Base-by-base conservation (phyloP, 1,139 yeast species). In the Eremothecium cymbalariae region DNA sequence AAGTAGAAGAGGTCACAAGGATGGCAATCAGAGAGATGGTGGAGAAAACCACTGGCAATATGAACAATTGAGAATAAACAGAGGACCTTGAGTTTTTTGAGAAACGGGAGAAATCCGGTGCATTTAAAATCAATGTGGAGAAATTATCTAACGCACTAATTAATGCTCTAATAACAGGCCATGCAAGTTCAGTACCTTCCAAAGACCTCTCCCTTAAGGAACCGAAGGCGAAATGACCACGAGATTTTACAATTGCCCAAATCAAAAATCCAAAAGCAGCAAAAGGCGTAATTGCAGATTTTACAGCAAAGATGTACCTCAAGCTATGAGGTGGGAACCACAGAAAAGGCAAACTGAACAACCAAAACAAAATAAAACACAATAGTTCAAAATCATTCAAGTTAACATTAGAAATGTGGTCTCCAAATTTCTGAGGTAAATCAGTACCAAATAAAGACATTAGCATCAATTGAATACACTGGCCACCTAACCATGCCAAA, bases 41-140 rank as follows among this genome's bases (percentile, higher is more conserved):
- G 4, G 88, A 79, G 59, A 83, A 85, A 50, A 83, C 70, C 6
- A 81, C 42, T 16, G 95, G 95, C 42, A 84, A 72, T 3, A 86
- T 68, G 20, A 81, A 51, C 30, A 73, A 51, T 51, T 76, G 81
- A 1, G 81, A 68, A 56, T 68, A 60, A 14, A 65, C 48, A 1
- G 77, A 67, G 8, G 74, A 64, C 29, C 54, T 57, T 25, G 67
- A 64, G 21, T 72, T 71, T 42, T 68, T 71, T 8, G 94, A 82
- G 59, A 85, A 81, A 58, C 95, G 74, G 13, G 94, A 70, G 60
- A 84, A 85, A 67, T 86, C 96, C 0, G 95, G 94, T n/a, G 93
- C 82, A 60, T 85, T 86, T 45, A 81, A 71, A 52, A 85, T 80
- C 49, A 85, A 68, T 4, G 95, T 83, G 4, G 94, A 90, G 51